Percentiles rank a stretch among this genome's conserved stretches.
phyloP scores from a whole-genome alignment of 208 protist genomes.

The Acanthamoeba quina region DNA sequence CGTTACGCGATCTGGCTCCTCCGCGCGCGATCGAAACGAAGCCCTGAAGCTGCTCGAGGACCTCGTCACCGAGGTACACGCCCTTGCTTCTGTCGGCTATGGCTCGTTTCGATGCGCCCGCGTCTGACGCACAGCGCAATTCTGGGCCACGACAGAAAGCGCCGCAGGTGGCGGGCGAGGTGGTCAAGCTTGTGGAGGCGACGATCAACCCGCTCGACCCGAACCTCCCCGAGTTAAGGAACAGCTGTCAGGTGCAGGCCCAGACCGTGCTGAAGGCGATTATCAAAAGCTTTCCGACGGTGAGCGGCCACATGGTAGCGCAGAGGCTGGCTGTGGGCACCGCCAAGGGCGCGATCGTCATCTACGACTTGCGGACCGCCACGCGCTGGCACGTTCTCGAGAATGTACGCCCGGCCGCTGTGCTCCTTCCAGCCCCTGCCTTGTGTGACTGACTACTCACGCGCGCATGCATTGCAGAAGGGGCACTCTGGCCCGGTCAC shows the following conservation, averaged over 20 bases:
- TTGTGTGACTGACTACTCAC: neutral
- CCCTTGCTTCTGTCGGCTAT: neutral
- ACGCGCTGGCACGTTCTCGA: constrained; percentile 84
- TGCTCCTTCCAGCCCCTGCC: neutral
- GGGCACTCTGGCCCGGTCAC: constrained; percentile 73
- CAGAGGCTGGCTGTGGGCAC: constrained; percentile 88
- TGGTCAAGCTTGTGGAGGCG: constrained; percentile 79
- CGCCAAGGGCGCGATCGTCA: constrained; percentile 81
- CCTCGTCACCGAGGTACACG: neutral
- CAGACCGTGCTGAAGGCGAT: constrained; percentile 86
- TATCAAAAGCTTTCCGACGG: constrained; percentile 87
- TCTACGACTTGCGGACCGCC: constrained; percentile 89
- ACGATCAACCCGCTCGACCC: constrained; percentile 84
- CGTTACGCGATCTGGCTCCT: neutral
- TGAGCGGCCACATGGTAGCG: constrained; percentile 84
- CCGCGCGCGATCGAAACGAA: neutral
- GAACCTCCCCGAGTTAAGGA: constrained; percentile 83
- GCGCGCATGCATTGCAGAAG: constrained; percentile 22
- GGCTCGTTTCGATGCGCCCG: neutral
- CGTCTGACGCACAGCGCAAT: neutral
- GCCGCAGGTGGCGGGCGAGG: neutral
- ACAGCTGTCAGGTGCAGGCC: constrained; percentile 81
- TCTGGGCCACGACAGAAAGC: neutral
- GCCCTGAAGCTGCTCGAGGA: neutral
- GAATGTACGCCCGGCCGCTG: neutral